Base-by-base conservation (phyloP, 768 basidiomycete species). In the Serendipita vermifera region DNA sequence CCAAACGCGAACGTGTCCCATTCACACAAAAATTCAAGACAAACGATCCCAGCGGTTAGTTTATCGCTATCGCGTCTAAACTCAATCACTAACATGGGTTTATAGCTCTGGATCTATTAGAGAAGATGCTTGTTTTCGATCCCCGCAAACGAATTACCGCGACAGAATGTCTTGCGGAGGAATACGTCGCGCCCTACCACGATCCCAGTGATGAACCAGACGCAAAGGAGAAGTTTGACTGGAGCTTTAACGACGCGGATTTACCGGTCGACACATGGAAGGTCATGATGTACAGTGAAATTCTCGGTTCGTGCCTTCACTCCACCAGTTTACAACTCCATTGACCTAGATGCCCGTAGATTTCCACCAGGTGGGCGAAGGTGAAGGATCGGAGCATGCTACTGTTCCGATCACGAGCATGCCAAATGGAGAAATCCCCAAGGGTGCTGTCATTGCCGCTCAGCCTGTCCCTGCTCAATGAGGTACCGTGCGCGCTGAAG, bases 211-310 rank as follows among this genome's bases (percentile, higher is more conserved):
- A 99, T 67, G 96, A 99, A 67, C 96, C 96, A 6, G 82, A 84
- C 17, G 89, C 96, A 11, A 80, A 75, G 15, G 92, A 97, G 67
- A 85, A 87, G 65, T 99, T 99, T 64, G 96, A 99, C 70, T 99
- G 96, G 96, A 87, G 84, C 64, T 99, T 99, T 80, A 99, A 99
- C 69, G 96, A 99, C 61, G 96, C 96, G 17, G 96, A 99, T 68
- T 75, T 99, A 40, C 96, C 96, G 0, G 87, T 98, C 9, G 96
- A 99, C 65, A 94, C 90, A 1, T 99, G 96, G 96, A 98, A 97
- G 72, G 94, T 96, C 66, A 99, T 99, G 96, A 99, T 99, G 94
- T 98, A 98, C 75, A 87, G 84, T 64, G 94, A 99, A 71, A 98
- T 97, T 61, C 75, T 97, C 11, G 91, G 92, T 91, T 64, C 60